Evolutionary conservation across 192 early-diverging fungal genomes (phyloP).

Genomic region (Linderina pennispora): DNA sequence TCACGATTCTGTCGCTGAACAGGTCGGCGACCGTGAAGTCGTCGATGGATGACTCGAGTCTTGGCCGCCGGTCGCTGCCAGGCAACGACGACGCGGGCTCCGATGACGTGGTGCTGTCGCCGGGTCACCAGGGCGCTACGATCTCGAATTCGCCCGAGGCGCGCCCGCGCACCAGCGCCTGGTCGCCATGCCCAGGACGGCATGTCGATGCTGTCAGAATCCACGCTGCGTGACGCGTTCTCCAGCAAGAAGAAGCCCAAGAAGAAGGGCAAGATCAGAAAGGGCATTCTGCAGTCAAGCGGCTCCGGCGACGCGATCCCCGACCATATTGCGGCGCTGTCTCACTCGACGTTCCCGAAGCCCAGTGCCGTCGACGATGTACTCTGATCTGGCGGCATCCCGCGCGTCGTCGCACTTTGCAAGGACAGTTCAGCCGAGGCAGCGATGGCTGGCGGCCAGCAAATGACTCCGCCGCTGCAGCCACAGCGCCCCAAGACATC

Average conservation of each 20-base stretch:
- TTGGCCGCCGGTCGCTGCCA: constrained; percentile 28
- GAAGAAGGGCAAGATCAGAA: constrained; percentile 22
- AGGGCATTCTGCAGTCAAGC: constrained; percentile 24
- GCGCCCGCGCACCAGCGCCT: too few species aligned
- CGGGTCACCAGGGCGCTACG: too few species aligned
- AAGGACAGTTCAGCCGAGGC: constrained; percentile 1
- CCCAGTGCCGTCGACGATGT: constrained; percentile 23
- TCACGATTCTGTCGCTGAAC: constrained; percentile 42
- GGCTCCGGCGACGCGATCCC: constrained; percentile 41
- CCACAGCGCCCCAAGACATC: constrained; percentile 39
- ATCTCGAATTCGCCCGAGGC: too few species aligned
- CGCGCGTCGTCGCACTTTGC: too few species aligned
- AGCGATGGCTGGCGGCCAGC: background rate
- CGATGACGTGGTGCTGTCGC: too few species aligned
- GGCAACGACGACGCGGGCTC: constrained; percentile 2
- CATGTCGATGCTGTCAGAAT: too few species aligned
- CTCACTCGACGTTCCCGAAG: constrained; percentile 45
- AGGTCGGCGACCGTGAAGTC: constrained; percentile 14
- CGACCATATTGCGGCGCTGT: constrained; percentile 43
- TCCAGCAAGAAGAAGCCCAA: too few species aligned
- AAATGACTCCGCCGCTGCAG: constrained; percentile 6
- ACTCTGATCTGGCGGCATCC: constrained; percentile 23
- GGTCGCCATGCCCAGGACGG: too few species aligned
- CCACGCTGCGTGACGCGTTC: too few species aligned
- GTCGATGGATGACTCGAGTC: background rate